Percentiles rank a stretch among this genome's conserved stretches.
Conservation (phyloP, 345 rosid species). For the Gossypium turneri region DNA sequence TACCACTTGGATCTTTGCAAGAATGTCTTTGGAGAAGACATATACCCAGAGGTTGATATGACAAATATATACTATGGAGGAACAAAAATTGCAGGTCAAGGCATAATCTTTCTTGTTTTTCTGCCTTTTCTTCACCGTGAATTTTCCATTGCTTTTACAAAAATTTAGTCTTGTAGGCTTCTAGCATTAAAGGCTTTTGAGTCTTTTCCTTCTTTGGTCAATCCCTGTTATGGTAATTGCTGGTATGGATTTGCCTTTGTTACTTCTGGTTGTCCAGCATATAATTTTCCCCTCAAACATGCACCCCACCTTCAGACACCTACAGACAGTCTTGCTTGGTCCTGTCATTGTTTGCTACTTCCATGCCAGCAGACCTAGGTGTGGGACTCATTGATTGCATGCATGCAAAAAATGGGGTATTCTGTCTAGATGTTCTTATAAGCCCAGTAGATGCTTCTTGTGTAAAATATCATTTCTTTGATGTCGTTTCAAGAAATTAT, state of each 20-base stretch:
- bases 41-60: constrained; percentile 68
- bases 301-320: neutral
- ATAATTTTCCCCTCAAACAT: neutral
- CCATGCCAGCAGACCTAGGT: neutral
- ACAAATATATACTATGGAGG: constrained; percentile 87
- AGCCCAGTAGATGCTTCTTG: neutral
- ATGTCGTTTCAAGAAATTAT: neutral
- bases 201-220: constrained; percentile 3
- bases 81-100: constrained; percentile 60
- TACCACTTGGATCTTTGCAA: constrained; percentile 84
- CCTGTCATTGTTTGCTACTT: neutral
- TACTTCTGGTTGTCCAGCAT: neutral
- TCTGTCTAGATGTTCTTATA: constrained; percentile 1
- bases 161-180: neutral
- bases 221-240: neutral
- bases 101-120: constrained; percentile 19
- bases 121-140: neutral
- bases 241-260: neutral
- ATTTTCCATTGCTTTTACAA: neutral
- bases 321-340: neutral
- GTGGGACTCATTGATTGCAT: neutral
- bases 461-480: neutral
- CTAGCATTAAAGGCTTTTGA: neutral
- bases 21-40: constrained; percentile 60
- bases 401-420: neutral